phyloP scores from a whole-genome alignment of 2,329 filamentous ascomycete genomes.

The Monosporascus sp. region DNA sequence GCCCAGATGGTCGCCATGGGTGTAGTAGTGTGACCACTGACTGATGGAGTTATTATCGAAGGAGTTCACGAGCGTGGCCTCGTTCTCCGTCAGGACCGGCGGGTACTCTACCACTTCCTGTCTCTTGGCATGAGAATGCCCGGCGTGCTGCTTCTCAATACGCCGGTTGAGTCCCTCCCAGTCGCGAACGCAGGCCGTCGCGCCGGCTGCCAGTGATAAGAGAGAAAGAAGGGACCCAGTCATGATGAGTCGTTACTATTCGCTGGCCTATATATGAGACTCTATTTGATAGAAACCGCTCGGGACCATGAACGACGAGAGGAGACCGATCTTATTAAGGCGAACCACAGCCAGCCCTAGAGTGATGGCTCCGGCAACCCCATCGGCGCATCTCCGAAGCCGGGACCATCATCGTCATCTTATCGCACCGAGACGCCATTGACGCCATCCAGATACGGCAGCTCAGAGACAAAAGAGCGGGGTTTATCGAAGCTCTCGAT shows the following conservation, averaged over 20 bases:
- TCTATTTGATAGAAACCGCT: too few species aligned
- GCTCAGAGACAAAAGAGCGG: background rate
- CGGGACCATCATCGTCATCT: background rate
- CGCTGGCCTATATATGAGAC: background rate
- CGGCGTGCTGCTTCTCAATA: slow-evolving; percentile 1
- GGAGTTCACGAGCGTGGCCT: slow-evolving; percentile 5
- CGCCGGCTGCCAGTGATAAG: background rate
- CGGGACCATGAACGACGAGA: too few species aligned
- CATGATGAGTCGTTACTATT: background rate
- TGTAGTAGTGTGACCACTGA: slow-evolving; percentile 7
- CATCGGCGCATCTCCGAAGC: too few species aligned
- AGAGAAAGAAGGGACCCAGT: background rate
- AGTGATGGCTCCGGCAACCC: too few species aligned
- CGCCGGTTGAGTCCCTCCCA: slow-evolving; percentile 1
- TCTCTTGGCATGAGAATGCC: slow-evolving; percentile 1
- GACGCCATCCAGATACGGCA: background rate
- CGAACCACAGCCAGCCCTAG: too few species aligned
- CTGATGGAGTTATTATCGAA: slow-evolving; percentile 6
- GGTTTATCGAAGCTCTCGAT: background rate
- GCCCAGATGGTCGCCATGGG: slow-evolving; percentile 6
- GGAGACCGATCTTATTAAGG: too few species aligned
- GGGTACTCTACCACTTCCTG: slow-evolving; percentile 3
- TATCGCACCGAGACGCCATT: background rate
- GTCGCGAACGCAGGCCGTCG: slow-evolving; percentile 3
- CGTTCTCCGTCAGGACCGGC: slow-evolving; percentile 2